Conservation (phyloP, 2,329 filamentous ascomycete species). For the Colletotrichum costaricense region DNA sequence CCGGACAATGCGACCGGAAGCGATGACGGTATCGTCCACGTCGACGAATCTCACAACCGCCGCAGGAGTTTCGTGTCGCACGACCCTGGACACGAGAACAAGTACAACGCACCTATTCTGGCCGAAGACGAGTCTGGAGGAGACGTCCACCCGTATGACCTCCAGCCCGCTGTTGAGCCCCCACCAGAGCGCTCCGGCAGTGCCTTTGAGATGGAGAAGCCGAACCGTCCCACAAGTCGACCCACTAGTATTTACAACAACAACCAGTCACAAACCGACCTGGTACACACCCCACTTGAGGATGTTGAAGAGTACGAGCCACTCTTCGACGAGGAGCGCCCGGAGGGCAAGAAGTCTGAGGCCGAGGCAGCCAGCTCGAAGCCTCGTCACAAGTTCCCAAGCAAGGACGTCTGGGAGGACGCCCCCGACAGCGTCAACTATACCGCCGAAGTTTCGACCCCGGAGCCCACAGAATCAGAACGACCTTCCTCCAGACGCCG, state of each 20-base stretch:
- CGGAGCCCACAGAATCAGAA: conserved; percentile 62
- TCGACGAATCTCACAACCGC: conserved; percentile 72
- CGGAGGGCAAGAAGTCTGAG: conserved; percentile 51
- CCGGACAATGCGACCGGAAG: conserved; percentile 48
- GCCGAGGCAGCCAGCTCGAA: conserved; percentile 59
- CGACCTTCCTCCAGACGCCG: conserved; percentile 46
- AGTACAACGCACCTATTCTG: conserved; percentile 82
- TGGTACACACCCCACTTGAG: conserved; percentile 78
- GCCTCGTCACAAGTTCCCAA: conserved; percentile 82
- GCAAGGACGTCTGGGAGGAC: conserved; percentile 97
- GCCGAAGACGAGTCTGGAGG: conserved; percentile 89
- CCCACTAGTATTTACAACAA: conserved; percentile 73
- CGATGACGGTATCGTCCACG: conserved; percentile 77
- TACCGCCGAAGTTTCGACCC: conserved; percentile 85
- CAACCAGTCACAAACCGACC: conserved; percentile 60
- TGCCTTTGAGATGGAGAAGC: conserved; percentile 65
- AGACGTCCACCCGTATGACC: conserved; percentile 73
- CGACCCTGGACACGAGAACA: conserved; percentile 41
- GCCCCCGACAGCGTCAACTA: conserved; percentile 85
- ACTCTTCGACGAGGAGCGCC: conserved; percentile 83
- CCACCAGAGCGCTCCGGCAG: conserved; percentile 72
- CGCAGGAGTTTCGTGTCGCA: conserved; percentile 48
- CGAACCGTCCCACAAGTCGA: conserved; percentile 73
- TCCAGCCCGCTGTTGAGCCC: conserved; percentile 86
- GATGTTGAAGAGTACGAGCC: conserved; percentile 96